Base-by-base conservation (phyloP, 1,284 basidiomycete genomes). In the Mrakiaceae sp. region DNA sequence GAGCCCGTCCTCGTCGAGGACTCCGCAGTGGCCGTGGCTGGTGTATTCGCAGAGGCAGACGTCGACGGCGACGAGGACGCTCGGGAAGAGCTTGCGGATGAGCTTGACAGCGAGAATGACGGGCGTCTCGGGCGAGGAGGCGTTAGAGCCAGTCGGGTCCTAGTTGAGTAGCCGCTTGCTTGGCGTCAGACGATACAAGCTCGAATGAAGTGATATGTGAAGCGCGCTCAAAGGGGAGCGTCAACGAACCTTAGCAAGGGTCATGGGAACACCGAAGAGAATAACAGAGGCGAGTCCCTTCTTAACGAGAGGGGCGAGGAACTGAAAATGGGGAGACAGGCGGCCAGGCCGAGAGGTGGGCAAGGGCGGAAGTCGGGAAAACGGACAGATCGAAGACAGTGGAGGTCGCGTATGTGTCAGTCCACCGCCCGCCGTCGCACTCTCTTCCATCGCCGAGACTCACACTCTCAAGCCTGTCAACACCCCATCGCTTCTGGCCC, bases 11-110 rank as follows among this genome's bases (percentile, higher is more conserved):
- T 74, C 67, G 69, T 86, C 76, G 43, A 95, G 83, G 67, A 92
- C 75, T 43, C 96, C 96, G 72, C 95, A 99, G 78, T 99, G 96
- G 0, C 96, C 96, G 73, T 98, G 94, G 59, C 90, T 90, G 10
- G 96, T 98, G 80, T 99, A 98, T 77, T 98, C 96, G 81, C 96
- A 99, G n/a, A 99, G 84, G 73, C 96, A 99, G 43, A 98, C 96
- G 73, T 99, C 96, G 72, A 85, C 85, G 0, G 92, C 90, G 70
- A 99, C 86, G 79, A 91, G 90, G 40, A 94, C 78, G 10, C 81
- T 74, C 1, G 96, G 95, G 78, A 87, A 99, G 66, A 88, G 81
- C 8, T 77, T 67, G 14, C 87, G 83, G 40, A 99, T 80, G 64
- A 84, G 84, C 70, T 84, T 82, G 71, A 98, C 87, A 11, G 90